phyloP scores from a whole-genome alignment of 371 early-diverging fungal species.

The Lichtheimia ramosa region DNA sequence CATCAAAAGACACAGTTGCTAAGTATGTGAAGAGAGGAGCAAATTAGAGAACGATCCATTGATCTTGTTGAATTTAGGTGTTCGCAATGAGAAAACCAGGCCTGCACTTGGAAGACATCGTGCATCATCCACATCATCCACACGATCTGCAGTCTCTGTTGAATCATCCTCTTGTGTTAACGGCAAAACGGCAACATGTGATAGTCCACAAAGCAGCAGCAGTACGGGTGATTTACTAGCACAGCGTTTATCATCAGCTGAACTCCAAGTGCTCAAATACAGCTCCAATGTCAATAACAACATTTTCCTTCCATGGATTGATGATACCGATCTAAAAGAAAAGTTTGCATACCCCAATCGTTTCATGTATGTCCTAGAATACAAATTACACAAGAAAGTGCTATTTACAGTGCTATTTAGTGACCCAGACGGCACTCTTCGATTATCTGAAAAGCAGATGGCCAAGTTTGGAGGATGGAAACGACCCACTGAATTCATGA shows the following conservation, averaged over 20 bases:
- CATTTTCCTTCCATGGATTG: conserved; percentile 77
- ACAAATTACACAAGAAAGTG: background rate
- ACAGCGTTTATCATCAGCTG: conserved; percentile 39
- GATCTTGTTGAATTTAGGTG: conserved; percentile 6
- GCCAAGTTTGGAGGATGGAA: conserved; percentile 81
- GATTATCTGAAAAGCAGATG: conserved; percentile 75
- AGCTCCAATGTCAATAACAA: conserved; percentile 75
- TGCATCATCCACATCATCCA: conserved; percentile 20
- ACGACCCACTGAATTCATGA: conserved; percentile 74
- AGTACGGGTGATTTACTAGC: conserved; percentile 17
- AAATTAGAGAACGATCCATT: background rate
- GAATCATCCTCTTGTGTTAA: background rate
- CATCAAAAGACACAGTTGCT: conserved; percentile 20
- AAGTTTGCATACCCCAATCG: conserved; percentile 47
- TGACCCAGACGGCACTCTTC: conserved; percentile 75
- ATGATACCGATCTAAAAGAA: conserved; percentile 62
- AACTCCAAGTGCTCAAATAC: conserved; percentile 61
- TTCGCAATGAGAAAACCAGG: conserved; percentile 15
- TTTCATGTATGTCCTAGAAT: conserved; percentile 32
- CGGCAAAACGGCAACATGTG: background rate
- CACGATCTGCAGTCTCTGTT: conserved; percentile 12
- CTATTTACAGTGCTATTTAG: conserved; percentile 10
- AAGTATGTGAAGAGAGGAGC: conserved; percentile 7
- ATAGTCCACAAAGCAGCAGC: background rate
- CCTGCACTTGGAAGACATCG: conserved; percentile 16